Evolutionary conservation across 2,329 filamentous ascomycete genomes (phyloP).

Genomic region (Cercospora berteroae): DNA sequence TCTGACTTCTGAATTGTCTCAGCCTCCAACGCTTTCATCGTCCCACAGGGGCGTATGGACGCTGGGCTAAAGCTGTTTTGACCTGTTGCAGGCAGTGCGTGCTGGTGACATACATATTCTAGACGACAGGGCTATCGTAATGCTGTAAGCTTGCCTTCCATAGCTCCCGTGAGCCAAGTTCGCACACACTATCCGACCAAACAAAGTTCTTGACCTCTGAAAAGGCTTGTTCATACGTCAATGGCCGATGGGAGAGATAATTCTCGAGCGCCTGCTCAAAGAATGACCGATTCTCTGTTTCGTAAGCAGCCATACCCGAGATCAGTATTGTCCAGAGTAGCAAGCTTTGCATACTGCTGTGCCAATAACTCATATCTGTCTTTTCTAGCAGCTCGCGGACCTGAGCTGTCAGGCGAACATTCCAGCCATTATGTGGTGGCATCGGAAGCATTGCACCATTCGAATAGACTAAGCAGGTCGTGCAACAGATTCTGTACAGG

Average conservation of each 20-base stretch:
- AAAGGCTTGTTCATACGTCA: background rate
- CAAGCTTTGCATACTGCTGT: background rate
- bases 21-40: background rate
- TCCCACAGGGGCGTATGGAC: background rate
- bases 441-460: background rate
- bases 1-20: background rate
- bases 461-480: background rate
- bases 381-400: background rate
- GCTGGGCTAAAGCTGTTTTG: background rate
- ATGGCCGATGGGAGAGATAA: background rate
- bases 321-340: background rate
- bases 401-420: background rate
- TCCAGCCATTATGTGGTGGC: background rate
- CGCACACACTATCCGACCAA: background rate
- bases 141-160: background rate
- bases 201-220: background rate
- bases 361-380: background rate
- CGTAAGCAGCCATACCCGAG: background rate
- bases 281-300: background rate
- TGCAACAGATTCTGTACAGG: background rate
- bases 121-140: background rate
- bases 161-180: background rate
- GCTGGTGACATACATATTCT: background rate
- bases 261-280: background rate
- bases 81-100: background rate